These are phyloP conservation scores for Aspergillus ustus DNA, from an alignment of 2,329 filamentous ascomycete genomes.

Conservation along the genomic window DNA sequence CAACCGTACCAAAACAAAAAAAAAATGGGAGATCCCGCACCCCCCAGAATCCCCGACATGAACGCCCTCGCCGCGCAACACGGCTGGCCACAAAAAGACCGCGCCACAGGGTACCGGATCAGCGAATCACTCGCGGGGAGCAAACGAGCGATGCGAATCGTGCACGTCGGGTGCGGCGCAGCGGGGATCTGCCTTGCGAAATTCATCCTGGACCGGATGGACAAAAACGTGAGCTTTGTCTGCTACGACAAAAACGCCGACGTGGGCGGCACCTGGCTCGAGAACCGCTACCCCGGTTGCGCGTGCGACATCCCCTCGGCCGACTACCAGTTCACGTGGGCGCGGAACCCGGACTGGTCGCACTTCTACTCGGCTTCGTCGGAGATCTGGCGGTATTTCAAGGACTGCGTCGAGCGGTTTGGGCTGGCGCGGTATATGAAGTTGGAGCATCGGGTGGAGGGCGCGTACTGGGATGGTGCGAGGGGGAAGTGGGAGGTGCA, in stretches of 20 bases:
- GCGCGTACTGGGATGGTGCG: constrained; percentile 5
- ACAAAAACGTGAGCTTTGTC: neutral
- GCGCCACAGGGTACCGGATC: too few relatives aligned
- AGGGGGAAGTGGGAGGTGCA: neutral
- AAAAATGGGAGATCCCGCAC: too few relatives aligned
- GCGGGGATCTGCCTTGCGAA: too few relatives aligned
- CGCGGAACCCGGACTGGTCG: constrained; percentile 15
- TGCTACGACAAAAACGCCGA: neutral
- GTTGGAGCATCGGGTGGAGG: constrained; percentile 7
- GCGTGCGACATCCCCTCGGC: constrained; percentile 9
- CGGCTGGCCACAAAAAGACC: too few relatives aligned
- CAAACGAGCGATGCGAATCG: too few relatives aligned
- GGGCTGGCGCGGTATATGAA: constrained; percentile 6
- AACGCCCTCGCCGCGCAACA: too few relatives aligned
- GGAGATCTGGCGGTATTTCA: constrained; percentile 18
- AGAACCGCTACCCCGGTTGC: constrained; percentile 4
- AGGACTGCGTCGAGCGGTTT: constrained; percentile 6
- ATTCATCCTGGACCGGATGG: too few relatives aligned
- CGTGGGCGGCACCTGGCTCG: neutral
- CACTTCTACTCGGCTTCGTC: constrained; percentile 5
- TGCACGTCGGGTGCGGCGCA: too few relatives aligned
- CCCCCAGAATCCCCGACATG: too few relatives aligned
- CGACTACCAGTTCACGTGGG: constrained; percentile 16
- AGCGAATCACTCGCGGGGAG: too few relatives aligned
- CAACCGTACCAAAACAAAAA: too few relatives aligned